Evolutionary conservation across 2,329 filamentous ascomycete species (phyloP).

Genomic region (Myrmaecium sp.): DNA sequence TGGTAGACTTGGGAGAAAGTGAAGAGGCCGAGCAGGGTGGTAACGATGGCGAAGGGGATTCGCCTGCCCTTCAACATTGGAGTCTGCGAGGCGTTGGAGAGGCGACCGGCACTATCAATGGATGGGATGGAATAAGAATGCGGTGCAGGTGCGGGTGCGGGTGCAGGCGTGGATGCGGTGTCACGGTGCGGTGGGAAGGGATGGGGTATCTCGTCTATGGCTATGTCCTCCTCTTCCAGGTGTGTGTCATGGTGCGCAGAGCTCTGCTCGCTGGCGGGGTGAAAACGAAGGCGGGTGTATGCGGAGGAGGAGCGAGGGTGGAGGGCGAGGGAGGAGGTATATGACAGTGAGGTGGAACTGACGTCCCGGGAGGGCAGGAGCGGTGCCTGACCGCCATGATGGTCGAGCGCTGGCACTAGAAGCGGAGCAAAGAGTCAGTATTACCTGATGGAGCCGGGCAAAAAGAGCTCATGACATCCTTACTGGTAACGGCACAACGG

Average conservation of each 20-base stretch:
- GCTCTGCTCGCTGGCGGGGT: constrained; percentile 1
- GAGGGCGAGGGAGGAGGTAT: constrained; percentile 2
- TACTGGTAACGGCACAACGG: constrained; percentile 1
- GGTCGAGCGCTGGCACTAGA: constrained; percentile 3
- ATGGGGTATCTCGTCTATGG: no score
- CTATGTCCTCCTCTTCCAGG: background rate
- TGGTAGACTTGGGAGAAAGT: constrained; percentile 20
- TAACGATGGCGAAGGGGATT: constrained; percentile 16
- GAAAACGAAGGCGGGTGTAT: constrained; percentile 3
- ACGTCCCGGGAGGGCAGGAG: constrained; percentile 3
- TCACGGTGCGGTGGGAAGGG: background rate
- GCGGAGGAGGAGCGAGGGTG: constrained; percentile 1
- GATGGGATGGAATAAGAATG: constrained; percentile 4
- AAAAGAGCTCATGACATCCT: constrained; percentile 2
- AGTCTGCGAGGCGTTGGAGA: constrained; percentile 8
- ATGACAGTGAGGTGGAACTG: background rate
- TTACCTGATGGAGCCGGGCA: constrained; percentile 1
- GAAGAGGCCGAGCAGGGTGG: constrained; percentile 19
- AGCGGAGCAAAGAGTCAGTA: background rate
- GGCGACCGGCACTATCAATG: constrained; percentile 6
- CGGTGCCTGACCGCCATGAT: constrained; percentile 6
- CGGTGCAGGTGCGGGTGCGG: background rate
- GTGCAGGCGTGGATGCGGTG: background rate
- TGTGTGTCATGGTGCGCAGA: background rate
- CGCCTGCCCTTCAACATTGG: constrained; percentile 19